These are phyloP conservation scores for Botrytis hyacinthi DNA, from an alignment of 2,329 filamentous ascomycete species.

Conservation along the genomic window DNA sequence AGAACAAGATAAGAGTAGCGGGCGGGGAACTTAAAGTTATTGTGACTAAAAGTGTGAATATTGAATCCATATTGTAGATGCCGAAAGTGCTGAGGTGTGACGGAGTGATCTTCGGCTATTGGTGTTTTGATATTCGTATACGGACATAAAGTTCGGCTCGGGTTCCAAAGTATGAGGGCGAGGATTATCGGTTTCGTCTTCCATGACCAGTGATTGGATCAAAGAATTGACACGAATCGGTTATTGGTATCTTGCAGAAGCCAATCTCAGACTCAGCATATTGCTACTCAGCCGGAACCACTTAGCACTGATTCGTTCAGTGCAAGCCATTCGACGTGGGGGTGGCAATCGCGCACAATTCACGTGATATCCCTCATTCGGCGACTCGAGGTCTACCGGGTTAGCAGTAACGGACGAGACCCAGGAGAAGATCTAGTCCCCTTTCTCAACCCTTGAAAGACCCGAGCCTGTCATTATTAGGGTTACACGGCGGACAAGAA, in stretches of 20 bases:
- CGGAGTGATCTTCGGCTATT: neutral
- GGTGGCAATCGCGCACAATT: neutral
- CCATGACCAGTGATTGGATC: neutral
- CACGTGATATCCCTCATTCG: neutral
- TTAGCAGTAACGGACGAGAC: neutral
- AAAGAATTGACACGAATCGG: neutral
- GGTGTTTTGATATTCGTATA: neutral
- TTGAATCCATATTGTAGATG: neutral
- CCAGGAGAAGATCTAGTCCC: neutral
- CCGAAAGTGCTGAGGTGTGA: neutral
- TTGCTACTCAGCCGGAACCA: neutral
- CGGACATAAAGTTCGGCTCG: neutral
- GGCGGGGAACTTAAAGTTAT: neutral
- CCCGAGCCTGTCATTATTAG: neutral
- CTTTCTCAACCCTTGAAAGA: neutral
- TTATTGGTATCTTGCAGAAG: constrained; percentile 6
- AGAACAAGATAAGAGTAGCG: neutral
- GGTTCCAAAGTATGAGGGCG: neutral
- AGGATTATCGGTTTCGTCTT: neutral
- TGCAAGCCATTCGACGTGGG: neutral
- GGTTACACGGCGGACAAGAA: neutral
- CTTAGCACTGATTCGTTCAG: neutral
- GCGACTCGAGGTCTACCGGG: neutral
- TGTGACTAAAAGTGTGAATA: neutral
- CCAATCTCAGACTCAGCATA: neutral